Percentiles rank a stretch among this genome's conserved stretches.
Conservation (phyloP, 306 rosid genomes). For the Ammopiptanthus mongolicus region DNA sequence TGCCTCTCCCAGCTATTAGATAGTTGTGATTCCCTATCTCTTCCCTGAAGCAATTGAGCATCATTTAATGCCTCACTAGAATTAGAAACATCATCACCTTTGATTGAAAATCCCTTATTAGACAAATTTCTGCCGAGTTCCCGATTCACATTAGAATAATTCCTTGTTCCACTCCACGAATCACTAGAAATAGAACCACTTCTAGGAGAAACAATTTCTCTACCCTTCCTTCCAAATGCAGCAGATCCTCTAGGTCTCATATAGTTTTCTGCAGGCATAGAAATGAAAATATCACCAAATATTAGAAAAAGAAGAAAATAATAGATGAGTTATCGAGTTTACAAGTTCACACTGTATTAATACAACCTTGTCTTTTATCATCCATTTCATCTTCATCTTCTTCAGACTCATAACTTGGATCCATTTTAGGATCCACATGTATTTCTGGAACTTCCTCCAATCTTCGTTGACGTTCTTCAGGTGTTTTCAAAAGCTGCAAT, state of each 20-base stretch:
- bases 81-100: constrained; percentile 55
- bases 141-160: constrained; percentile 47
- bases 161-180: constrained; percentile 75
- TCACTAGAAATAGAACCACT: constrained; percentile 56
- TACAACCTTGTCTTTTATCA: constrained; percentile 61
- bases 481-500: constrained; percentile 87
- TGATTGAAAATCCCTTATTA: constrained; percentile 58
- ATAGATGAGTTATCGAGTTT: background rate
- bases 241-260: constrained; percentile 62
- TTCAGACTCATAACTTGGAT: constrained; percentile 92
- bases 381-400: constrained; percentile 79
- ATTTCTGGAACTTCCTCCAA: constrained; percentile 85
- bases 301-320: background rate
- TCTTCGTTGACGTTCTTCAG: constrained; percentile 98
- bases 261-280: constrained; percentile 57
- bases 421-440: constrained; percentile 93
- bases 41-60: constrained; percentile 54
- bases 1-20: constrained; percentile 65
- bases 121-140: constrained; percentile 67
- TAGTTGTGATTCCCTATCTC: constrained; percentile 66
- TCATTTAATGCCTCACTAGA: constrained; percentile 54
- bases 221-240: constrained; percentile 71
- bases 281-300: constrained; percentile 18
- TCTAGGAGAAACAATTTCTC: constrained; percentile 77
- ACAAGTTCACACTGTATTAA: constrained; percentile 2